A percentile compares a stretch with the other conserved stretches of the same genome.
These are phyloP conservation scores for Termitomyces titanicus DNA, from an alignment of 768 basidiomycete species.

Conservation along the genomic window DNA sequence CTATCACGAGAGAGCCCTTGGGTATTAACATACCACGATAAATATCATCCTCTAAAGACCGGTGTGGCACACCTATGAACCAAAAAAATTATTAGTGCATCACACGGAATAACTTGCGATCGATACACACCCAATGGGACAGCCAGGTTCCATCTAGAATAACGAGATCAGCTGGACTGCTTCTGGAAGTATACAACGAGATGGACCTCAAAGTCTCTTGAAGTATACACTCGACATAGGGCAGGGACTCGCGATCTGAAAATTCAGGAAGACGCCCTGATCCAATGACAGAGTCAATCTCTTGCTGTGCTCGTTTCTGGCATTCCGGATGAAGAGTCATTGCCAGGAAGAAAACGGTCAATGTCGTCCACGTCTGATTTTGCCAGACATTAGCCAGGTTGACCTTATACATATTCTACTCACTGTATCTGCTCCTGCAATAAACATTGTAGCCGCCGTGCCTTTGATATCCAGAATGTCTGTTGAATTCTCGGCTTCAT, in stretches of 20 bases:
- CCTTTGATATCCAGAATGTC: conserved; percentile 10
- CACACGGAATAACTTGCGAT: background rate
- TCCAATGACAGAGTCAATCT: background rate
- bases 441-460: background rate
- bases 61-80: background rate
- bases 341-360: background rate
- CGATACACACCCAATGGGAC: background rate
- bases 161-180: background rate
- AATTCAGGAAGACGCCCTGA: background rate
- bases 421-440: background rate
- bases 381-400: background rate
- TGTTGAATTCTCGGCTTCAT: background rate
- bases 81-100: background rate
- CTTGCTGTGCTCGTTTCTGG: background rate
- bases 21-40: background rate
- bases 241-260: background rate
- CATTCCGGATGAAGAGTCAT: background rate
- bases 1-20: background rate
- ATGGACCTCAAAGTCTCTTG: background rate
- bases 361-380: background rate
- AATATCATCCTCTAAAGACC: background rate
- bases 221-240: background rate
- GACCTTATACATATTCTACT: background rate
- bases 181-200: too few species aligned
- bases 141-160: background rate